Evolutionary conservation across 768 basidiomycete species (phyloP).

Genomic region (Agrocybe praecox): DNA sequence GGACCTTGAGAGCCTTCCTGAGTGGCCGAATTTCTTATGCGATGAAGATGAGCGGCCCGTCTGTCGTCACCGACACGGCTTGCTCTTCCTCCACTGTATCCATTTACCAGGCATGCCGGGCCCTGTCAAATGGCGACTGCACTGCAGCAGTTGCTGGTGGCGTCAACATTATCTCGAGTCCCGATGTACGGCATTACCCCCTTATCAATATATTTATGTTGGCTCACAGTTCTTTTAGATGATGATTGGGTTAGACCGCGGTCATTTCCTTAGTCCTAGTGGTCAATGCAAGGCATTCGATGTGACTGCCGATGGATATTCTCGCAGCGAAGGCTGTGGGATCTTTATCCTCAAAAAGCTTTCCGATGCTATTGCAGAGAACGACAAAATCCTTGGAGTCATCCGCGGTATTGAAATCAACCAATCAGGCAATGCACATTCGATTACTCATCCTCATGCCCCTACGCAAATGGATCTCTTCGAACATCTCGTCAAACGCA

Average conservation of each 20-base stretch:
- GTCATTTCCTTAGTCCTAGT: constrained; percentile 65
- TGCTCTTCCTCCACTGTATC: constrained; percentile 75
- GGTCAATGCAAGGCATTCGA: constrained; percentile 77
- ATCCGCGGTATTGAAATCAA: constrained; percentile 74
- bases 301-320: constrained; percentile 73
- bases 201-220: not conserved
- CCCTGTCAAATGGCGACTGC: constrained; percentile 65
- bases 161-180: constrained; percentile 71
- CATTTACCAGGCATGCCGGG: constrained; percentile 69
- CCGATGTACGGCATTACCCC: constrained; percentile 52
- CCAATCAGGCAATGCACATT: constrained; percentile 65
- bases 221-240: constrained; percentile 42
- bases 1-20: constrained; percentile 66
- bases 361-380: constrained; percentile 64
- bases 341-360: constrained; percentile 75
- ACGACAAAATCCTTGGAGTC: constrained; percentile 68
- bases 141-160: constrained; percentile 71
- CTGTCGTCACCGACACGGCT: constrained; percentile 74
- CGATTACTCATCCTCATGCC: constrained; percentile 74
- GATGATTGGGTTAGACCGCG: constrained; percentile 68
- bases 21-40: constrained; percentile 74
- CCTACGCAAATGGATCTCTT: constrained; percentile 63
- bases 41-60: constrained; percentile 70
- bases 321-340: constrained; percentile 70
- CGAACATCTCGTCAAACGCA: constrained; percentile 41